Evolutionary conservation across 2,329 filamentous ascomycete genomes (phyloP).

Genomic region (Colletotrichum camelliae): DNA sequence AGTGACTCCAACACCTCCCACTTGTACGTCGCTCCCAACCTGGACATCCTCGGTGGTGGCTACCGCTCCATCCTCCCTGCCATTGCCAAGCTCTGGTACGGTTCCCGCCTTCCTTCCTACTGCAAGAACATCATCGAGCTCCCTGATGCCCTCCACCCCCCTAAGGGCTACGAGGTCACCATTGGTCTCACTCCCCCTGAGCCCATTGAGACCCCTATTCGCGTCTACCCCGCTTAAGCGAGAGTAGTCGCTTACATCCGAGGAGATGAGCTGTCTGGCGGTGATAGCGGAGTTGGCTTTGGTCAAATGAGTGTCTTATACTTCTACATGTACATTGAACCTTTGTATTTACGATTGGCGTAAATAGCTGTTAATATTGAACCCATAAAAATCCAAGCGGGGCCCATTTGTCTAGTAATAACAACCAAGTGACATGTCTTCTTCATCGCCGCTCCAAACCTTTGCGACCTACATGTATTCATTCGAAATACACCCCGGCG

Average conservation of each 20-base stretch:
- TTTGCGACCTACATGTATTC: background rate
- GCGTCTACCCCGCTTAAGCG: background rate
- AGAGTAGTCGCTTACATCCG: background rate
- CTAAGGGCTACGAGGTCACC: slow-evolving; percentile 36
- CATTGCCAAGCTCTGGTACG: slow-evolving; percentile 41
- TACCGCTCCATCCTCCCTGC: slow-evolving; percentile 39
- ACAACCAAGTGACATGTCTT: background rate
- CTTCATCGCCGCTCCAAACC: background rate
- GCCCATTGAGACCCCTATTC: background rate
- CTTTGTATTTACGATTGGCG: background rate
- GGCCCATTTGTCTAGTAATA: accelerated
- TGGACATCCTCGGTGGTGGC: slow-evolving; percentile 33
- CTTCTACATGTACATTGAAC: background rate
- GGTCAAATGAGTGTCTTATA: background rate
- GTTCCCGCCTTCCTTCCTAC: slow-evolving; percentile 43
- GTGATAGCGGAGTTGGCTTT: background rate
- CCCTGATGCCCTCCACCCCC: slow-evolving; percentile 50
- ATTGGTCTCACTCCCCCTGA: background rate
- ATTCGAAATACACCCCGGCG: background rate
- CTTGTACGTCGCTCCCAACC: slow-evolving; percentile 45
- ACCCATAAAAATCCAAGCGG: background rate
- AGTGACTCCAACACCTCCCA: slow-evolving; percentile 6
- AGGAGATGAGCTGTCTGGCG: background rate
- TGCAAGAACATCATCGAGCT: slow-evolving; percentile 44
- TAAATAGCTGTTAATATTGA: background rate